Evolutionary conservation across 495 filamentous ascomycete species (phyloP).

Genomic region (Rhizodiscina lignyota): DNA sequence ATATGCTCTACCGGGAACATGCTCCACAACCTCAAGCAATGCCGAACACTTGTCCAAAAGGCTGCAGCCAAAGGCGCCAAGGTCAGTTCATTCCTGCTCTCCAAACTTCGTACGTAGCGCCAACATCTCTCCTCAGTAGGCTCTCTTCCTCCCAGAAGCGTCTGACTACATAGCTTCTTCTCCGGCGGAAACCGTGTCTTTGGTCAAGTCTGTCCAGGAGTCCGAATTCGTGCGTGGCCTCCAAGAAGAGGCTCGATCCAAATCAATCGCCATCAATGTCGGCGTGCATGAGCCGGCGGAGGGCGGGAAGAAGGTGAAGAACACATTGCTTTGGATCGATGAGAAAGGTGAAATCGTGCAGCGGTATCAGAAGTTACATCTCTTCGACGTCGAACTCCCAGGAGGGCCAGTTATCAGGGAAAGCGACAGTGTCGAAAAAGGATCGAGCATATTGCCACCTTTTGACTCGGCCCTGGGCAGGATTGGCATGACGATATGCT

Average conservation of each 20-base stretch:
- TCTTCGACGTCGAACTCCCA: constrained; percentile 58
- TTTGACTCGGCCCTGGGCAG: constrained; percentile 57
- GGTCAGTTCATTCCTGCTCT: constrained; percentile 25
- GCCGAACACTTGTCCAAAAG: constrained; percentile 50
- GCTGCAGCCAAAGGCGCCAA: constrained; percentile 62
- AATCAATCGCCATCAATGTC: constrained; percentile 59
- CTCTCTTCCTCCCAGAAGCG: constrained; percentile 84
- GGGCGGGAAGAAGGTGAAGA: constrained; percentile 39
- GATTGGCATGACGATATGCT: constrained; percentile 71
- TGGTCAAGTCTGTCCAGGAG: constrained; percentile 39
- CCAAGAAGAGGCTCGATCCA: constrained; percentile 40
- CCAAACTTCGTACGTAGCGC: neutral
- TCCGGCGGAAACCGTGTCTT: constrained; percentile 44
- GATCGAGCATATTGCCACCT: constrained; percentile 41
- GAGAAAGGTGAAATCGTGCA: constrained; percentile 41
- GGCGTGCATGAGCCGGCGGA: constrained; percentile 67
- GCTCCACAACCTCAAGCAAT: constrained; percentile 62
- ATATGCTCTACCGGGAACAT: constrained; percentile 70
- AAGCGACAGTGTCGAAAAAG: constrained; percentile 45
- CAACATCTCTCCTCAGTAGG: constrained; percentile 25
- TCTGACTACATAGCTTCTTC: constrained; percentile 69
- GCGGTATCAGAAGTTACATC: constrained; percentile 61
- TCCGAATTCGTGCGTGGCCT: constrained; percentile 59
- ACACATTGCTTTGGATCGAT: constrained; percentile 55
- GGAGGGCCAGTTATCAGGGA: constrained; percentile 46